Base-by-base conservation (phyloP, 2,329 filamentous ascomycete species). In the Aspergillus neoniger region DNA sequence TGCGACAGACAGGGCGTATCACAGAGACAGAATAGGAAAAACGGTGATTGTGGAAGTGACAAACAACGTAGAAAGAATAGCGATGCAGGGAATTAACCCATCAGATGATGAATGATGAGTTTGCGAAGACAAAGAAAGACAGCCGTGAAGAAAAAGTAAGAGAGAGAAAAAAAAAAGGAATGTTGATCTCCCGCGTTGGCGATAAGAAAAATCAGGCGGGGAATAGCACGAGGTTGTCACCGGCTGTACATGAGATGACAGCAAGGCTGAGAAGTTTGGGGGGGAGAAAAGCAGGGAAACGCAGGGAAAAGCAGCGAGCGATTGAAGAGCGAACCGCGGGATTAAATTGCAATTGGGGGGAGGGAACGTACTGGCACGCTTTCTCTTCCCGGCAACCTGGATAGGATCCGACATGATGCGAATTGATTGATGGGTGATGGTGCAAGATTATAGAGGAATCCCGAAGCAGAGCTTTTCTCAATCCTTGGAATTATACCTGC, bases 341-440 rank as follows among this genome's bases (percentile, higher is more conserved):
- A n/a, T 50, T 32, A 8, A 50, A 50, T 32, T 32, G 28, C 32
- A 32, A 55, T 21, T n/a, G 53, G 49, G 44, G 28, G 9, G 28
- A 23, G 21, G 12, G 12, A 14, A 77, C 75, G 65, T 73, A 77
- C 75, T 75, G 63, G 75, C 72, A 63, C 75, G 68, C 67, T 77
- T 77, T 68, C 75, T 71, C 67, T 77, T 77, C 41, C 74, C 74
- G 39, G 72, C 72, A 5, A 62, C 62, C 65, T 74, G 70, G 58
- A 67, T 62, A 56, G 63, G 50, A 44, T 75, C 72, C 14, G 74
- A 75, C 74, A 76, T 77, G 60, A 55, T 71, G 66, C 39, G 41
- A 44, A 41, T 57, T 56, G 57, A 30, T 41, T n/a, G 30, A 36
- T 48, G 41, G 49, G 38, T 50, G 51, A 36, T 36, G n/a, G 43